These are phyloP conservation scores for Rhizophora apiculata DNA, from an alignment of 345 rosid species.

Conservation along the genomic window DNA sequence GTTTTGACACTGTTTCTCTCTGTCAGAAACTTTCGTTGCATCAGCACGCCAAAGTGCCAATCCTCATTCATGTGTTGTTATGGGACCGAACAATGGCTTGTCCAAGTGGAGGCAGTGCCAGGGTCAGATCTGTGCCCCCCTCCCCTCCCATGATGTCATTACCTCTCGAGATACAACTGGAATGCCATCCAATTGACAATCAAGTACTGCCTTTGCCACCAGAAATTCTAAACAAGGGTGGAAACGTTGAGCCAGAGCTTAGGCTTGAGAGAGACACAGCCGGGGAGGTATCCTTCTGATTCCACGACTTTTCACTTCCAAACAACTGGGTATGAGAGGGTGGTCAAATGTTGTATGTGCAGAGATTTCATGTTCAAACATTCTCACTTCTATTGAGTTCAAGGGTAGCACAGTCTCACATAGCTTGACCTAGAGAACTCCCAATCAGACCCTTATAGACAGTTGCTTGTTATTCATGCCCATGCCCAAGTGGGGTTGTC, in stretches of 20 bases:
- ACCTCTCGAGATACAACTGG: constrained; percentile 31
- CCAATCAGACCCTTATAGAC: no score
- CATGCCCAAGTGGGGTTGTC: no score
- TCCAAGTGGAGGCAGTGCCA: constrained; percentile 22
- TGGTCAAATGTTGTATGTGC: neutral
- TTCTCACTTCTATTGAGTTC: no score
- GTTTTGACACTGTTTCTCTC: constrained; percentile 75
- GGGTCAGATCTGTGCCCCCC: constrained; percentile 17
- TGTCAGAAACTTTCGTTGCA: constrained; percentile 91
- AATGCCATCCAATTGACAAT: constrained; percentile 52
- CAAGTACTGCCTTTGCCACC: constrained; percentile 59
- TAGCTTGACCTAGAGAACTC: no score
- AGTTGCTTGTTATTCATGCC: no score
- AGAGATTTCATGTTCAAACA: neutral
- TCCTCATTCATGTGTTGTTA: constrained; percentile 59
- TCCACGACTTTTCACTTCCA: constrained; percentile 62
- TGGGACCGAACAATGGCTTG: constrained; percentile 50
- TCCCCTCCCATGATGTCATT: constrained; percentile 34
- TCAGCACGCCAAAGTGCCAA: constrained; percentile 49
- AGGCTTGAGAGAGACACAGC: constrained; percentile 60
- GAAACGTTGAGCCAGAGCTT: constrained; percentile 18
- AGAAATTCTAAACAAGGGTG: constrained; percentile 21
- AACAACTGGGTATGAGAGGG: constrained; percentile 55
- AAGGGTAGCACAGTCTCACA: no score
- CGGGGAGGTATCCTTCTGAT: constrained; percentile 74